Base-by-base conservation (phyloP, 2,329 filamentous ascomycete genomes). In the Penicillium sp. region DNA sequence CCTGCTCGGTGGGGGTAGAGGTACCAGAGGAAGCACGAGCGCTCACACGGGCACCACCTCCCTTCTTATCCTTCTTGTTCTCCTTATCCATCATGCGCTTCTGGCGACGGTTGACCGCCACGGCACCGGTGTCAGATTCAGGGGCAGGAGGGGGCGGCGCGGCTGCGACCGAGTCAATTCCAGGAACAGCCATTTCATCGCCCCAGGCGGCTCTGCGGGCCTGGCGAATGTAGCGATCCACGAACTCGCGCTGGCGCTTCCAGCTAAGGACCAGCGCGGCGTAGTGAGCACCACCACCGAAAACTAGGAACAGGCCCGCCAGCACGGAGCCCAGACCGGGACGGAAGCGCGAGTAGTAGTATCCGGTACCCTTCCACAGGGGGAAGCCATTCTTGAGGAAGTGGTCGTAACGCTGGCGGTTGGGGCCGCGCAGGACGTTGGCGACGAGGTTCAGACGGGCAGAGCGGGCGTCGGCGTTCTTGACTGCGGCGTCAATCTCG, bases 311-410 rank as follows among this genome's bases (percentile, higher is more conserved):
- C 40, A 96, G 78, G 47, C 93, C 92, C 27, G 88, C 60, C 50
- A 97, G 76, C 45, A 96, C 94, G 15, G 90, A 90, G 58, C 91
- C 91, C 44, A 97, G 80, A 9, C 94, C 94, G 2, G 94, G 94
- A 21, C 94, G 86, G 82, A 93, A 97, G 57, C 94, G 87, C 68
- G 87, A 87, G 80, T 99, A 99, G 83, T 97, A 99, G 83, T 99
- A 99, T 61, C 94, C 93, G 44, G 93, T 97, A 57, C 94, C 94
- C 79, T 93, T 92, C 94, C 94, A 99, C 55, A 85, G 86, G 33
- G 94, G 94, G 79, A 99, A 99, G 60, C 94, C 94, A 76, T 97
- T 92, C 73, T 81, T 79, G 59, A 97, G 78, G 79, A 97, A 99
- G 75, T 97, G 89, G 74, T 99, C 93, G 76, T 99, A 99, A 62